Base-by-base conservation (phyloP, 352 stramenopile species). In the Pythium volutum region DNA sequence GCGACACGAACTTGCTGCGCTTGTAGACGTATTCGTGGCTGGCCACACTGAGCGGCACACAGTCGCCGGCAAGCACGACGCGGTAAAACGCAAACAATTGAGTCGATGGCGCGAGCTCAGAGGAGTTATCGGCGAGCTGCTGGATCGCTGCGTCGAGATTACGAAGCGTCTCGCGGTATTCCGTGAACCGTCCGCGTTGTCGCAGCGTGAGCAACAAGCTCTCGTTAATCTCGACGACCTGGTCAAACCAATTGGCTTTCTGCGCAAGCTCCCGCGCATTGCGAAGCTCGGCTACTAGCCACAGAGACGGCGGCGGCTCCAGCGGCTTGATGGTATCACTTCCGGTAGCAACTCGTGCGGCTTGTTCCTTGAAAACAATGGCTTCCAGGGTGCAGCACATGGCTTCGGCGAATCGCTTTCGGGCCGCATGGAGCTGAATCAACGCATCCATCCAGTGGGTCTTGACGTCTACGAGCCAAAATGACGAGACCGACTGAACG, bases 11-110 rank as follows among this genome's bases (percentile, higher is more conserved):
- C 31, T 75, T 79, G 57, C 64, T 85, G 5, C 84, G 78, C 48
- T 87, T 88, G 76, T 91, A 91, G 46, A 93, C 84, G 55, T 76
- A 91, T 39, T 89, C 81, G 54, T 74, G 57, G 12, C 55, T 69
- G 2, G 75, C 62, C 2, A 79, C 71, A 20, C 72, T 68, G 9
- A 59, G 50, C 15, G 76, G 73, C n/a, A 88, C 76, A 10, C 76
- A 85, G 18, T 84, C 75, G 9, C 81, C 78, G 22, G 70, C 69
- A 12, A 79, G 76, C 42, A 66, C 67, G 20, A 90, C 77, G 0
- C 81, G 74, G 46, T 90, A 90, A 48, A 87, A 88, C 1, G 73
- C 65, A 31, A 76, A 76, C 22, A 22, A 2, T 33, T 47, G 55
- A 0, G 22, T 22, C 14, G 18, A 36, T 20, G 8, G n/a, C 2